phyloP scores from a whole-genome alignment of 371 early-diverging fungal species.

The Quaeritorhiza haematococci region DNA sequence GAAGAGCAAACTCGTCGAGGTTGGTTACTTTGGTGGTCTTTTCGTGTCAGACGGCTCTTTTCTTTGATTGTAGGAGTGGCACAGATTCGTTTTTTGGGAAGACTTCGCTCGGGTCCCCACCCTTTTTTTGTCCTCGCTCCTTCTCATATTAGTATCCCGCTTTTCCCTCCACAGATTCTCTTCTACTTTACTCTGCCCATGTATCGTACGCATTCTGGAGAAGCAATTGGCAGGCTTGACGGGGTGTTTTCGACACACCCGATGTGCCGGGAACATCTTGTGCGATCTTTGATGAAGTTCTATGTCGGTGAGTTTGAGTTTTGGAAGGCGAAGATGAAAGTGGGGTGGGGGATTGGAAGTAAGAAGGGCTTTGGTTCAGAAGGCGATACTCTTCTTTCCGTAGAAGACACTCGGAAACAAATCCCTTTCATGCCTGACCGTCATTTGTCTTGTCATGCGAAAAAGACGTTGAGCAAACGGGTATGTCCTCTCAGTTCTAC shows the following conservation, averaged over 20 bases:
- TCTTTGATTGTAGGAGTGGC: no score
- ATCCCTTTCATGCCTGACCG: background rate
- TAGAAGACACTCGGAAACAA: background rate
- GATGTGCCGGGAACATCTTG: slow-evolving; percentile 64
- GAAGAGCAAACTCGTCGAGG: slow-evolving; percentile 89
- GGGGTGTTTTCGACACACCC: slow-evolving; percentile 67
- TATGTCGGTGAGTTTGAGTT: slow-evolving; percentile 66
- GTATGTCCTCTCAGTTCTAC: slow-evolving; percentile 87
- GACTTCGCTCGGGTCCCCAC: no score
- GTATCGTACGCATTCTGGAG: slow-evolving; percentile 33
- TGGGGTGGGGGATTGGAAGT: no score
- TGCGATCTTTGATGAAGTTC: slow-evolving; percentile 77
- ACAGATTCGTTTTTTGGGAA: no score
- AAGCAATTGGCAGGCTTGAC: slow-evolving; percentile 57
- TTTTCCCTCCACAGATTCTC: slow-evolving; percentile 48
- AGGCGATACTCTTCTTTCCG: no score
- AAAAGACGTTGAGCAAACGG: slow-evolving; percentile 94
- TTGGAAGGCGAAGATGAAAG: no score
- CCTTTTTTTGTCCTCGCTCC: no score
- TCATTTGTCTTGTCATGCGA: background rate
- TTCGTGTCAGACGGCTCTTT: no score
- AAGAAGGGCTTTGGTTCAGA: no score
- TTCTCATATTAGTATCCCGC: background rate
- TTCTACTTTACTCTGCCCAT: slow-evolving; percentile 63
- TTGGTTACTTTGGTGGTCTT: slow-evolving; percentile 33